Base-by-base conservation (phyloP, 352 stramenopile species). In the Pythium utonaiense region DNA sequence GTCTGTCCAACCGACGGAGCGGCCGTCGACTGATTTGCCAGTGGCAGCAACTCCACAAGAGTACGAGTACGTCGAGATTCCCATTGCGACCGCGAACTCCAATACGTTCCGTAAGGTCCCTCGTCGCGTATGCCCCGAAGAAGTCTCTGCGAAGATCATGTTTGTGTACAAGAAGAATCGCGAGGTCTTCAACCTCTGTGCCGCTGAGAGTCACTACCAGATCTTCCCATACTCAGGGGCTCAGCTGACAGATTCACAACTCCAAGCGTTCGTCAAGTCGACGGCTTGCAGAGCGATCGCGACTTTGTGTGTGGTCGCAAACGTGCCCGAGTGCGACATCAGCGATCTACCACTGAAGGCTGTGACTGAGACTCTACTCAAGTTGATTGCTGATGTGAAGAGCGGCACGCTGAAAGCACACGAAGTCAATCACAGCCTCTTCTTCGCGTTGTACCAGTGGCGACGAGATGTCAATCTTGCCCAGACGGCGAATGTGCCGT, bases 181-280 rank as follows among this genome's bases (percentile, higher is more conserved):
- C 14, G 67, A 45, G 16, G 67, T 83, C 13, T 83, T 85, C 42
- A 73, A 83, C 48, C 44, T 73, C 41, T 88, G 78, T 49, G 71
- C 80, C 19, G 42, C 41, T 4, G 73, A 75, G 30, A 79, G 70
- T 7, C 19, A 72, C 38, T 88, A 85, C 68, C 76, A 84, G 59
- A 82, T 88, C 54, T 86, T 83, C 60, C 78, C 78, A 17, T 81
- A 71, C 58, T 68, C 63, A 21, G 78, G 76, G 2, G 40, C 67
- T 7, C 63, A 67, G 17, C 66, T 77, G 38, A 83, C 67, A 2
- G 55, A 68, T 27, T 17, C 53, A 24, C 74, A 88, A 53, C 72
- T 86, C 55, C 53, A 73, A 17, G 55, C 57, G n/a, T 73, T 88
- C 67, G 66, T 59, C 0, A 67, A 67, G 28, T 78, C 74, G 12